Evolutionary conservation across 176 grass and related monocot species (phyloP), one percentile per base, ranked within the genome.

Genomic region (sorghum (Sorghum bicolor)): DNA sequence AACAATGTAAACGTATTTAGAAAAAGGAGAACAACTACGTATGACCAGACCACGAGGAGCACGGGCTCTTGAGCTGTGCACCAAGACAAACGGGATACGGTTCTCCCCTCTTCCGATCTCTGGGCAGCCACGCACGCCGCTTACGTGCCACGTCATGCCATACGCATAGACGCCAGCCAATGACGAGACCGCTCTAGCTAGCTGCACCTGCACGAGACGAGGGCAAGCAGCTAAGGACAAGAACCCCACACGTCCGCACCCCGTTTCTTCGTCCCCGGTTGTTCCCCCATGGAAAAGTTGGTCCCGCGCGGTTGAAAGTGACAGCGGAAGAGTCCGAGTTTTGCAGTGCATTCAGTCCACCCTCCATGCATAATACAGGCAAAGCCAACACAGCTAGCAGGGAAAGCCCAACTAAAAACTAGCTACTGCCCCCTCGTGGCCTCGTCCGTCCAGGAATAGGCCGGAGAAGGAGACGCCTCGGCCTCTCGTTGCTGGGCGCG

Each of bases 301-400:
- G 41, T 6, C 20, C 45, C 55, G 55, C 6, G 53, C 5, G 29
- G 36, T 16, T 14, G 86, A 88, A 22, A 83, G 67, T n/a, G 86
- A 84, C 61, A 14, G 67, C 0, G 60, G 87, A 29, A 26, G 74
- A 80, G 11, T 68, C 22, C 60, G 10, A 88, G 58, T 84, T 84
- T 80, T 88, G 25, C 67, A 3, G 44, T 44, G 37, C 22, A n/a
- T 3, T 58, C 20, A 50, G 47, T 0, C 5, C 50, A 52, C 17
- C 48, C 66, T 38, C 17, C 34, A 40, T 25, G 20, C 67, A n/a
- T n/a, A 69, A 24, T 40, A 24, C 36, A 0, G 6, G 6, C 20
- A 22, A 22, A 22, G 19, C 6, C 6, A 55, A 22, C 52, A n/a
- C n/a, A n/a, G n/a, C n/a, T n/a, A n/a, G 20, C 52, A 22, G 48